phyloP scores from a whole-genome alignment of 2,329 filamentous ascomycete genomes.

The Cladorrhinum sp. region DNA sequence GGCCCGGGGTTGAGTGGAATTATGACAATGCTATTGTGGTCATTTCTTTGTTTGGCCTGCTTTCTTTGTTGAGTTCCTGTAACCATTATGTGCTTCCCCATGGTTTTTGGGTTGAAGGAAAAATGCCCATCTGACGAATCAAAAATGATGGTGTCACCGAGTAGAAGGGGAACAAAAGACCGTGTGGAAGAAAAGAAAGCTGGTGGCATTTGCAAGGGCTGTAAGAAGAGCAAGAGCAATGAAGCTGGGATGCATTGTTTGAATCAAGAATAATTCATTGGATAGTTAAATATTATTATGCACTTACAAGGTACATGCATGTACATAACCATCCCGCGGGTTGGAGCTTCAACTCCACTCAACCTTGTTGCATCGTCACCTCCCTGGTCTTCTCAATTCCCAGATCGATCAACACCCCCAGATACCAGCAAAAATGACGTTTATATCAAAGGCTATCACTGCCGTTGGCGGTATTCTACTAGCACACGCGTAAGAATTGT shows the following conservation, averaged over 20 bases:
- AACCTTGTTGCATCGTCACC: not conserved
- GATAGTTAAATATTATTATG: not conserved
- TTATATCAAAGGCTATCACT: constrained; percentile 68
- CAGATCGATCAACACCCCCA: not conserved
- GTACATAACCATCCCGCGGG: not conserved
- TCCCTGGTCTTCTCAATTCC: not conserved
- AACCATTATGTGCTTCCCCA: not conserved
- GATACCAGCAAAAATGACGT: constrained; percentile 54
- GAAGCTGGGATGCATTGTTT: not conserved
- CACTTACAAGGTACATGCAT: not conserved
- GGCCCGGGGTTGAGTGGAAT: not conserved
- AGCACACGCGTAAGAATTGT: constrained; percentile 72
- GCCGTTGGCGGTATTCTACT: constrained; percentile 74
- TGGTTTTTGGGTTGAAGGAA: not conserved
- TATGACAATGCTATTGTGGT: not conserved
- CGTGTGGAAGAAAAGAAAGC: not conserved
- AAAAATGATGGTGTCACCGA: not conserved
- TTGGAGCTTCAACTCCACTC: not conserved
- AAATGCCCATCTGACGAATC: not conserved
- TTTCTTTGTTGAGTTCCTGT: not conserved
- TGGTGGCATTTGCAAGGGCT: not conserved
- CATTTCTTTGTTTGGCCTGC: not conserved
- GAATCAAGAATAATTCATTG: not conserved
- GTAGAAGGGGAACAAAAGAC: not conserved
- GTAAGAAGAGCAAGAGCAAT: not conserved